phyloP scores from a whole-genome alignment of 768 basidiomycete genomes.

The Hygrophoropsis aurantiaca region DNA sequence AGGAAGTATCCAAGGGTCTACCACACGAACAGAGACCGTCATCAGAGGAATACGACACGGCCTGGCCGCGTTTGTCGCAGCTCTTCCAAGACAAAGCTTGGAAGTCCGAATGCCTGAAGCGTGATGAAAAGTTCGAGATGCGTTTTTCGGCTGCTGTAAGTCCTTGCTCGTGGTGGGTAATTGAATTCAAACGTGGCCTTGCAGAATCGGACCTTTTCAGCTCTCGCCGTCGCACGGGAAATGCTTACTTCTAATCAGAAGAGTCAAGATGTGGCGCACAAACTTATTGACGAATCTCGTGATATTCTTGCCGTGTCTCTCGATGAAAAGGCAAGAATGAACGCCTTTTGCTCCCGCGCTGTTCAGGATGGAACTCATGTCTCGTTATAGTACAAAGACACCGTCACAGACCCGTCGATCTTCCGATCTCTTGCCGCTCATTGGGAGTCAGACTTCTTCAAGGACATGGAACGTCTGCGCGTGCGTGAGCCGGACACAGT shows the following conservation, averaged over 20 bases:
- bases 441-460: constrained; percentile 90
- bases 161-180: constrained; percentile 14
- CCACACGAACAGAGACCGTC: constrained; percentile 46
- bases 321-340: constrained; percentile 73
- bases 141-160: constrained; percentile 76
- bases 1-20: constrained; percentile 65
- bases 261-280: constrained; percentile 45
- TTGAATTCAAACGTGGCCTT: constrained; percentile 13
- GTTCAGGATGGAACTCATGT: neutral
- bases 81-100: constrained; percentile 55
- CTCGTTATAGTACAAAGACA: constrained; percentile 62
- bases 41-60: constrained; percentile 47
- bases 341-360: neutral
- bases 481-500: constrained; percentile 87
- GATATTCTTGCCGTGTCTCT: constrained; percentile 75
- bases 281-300: constrained; percentile 69
- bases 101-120: constrained; percentile 68
- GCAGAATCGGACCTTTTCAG: constrained; percentile 51
- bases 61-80: constrained; percentile 57
- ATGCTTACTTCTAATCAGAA: constrained; percentile 41
- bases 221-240: constrained; percentile 50
- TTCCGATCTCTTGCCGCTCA: constrained; percentile 78
- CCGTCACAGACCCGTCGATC: constrained; percentile 84
- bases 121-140: constrained; percentile 94
- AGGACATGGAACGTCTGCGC: constrained; percentile 86